A percentile compares a stretch with the other conserved stretches of the same genome.
These are phyloP conservation scores for Diatrype stigma DNA, from an alignment of 2,329 filamentous ascomycete genomes.

Conservation along the genomic window DNA sequence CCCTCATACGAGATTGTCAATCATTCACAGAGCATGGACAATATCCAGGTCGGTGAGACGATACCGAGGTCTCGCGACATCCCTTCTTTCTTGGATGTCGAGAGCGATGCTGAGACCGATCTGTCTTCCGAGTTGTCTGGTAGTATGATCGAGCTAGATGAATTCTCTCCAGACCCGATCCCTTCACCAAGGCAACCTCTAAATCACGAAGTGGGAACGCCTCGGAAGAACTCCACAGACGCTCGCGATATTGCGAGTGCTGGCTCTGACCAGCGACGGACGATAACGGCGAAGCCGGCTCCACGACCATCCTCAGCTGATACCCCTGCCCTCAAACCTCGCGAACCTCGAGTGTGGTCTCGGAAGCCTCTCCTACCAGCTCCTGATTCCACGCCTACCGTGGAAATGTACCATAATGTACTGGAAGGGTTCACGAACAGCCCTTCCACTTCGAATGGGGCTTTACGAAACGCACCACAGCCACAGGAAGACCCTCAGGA, in stretches of 20 bases:
- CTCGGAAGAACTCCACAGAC: constrained; percentile 9
- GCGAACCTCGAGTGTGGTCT: constrained; percentile 38
- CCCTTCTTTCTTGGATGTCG: constrained; percentile 27
- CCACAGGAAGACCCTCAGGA: constrained; percentile 22
- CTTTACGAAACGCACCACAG: constrained; percentile 31
- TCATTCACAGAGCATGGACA: constrained; percentile 49
- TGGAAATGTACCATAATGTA: constrained; percentile 32
- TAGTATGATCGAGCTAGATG: constrained; percentile 38
- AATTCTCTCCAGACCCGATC: constrained; percentile 25
- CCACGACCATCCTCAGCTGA: constrained; percentile 39
- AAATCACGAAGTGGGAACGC: constrained; percentile 27
- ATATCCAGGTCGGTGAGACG: constrained; percentile 34
- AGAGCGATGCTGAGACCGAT: constrained; percentile 50
- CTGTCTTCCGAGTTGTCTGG: constrained; percentile 60
- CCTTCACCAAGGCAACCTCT: constrained; percentile 18
- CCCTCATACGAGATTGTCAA: constrained; percentile 52
- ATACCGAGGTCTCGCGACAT: constrained; percentile 12
- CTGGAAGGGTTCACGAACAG: constrained; percentile 27
- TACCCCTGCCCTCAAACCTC: constrained; percentile 30
- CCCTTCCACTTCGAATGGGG: constrained; percentile 31
- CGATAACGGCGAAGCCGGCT: constrained; percentile 45
- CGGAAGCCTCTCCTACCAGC: constrained; percentile 46
- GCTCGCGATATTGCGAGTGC: constrained; percentile 6
- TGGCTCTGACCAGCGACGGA: constrained; percentile 37
- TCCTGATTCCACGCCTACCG: constrained; percentile 45